These are phyloP conservation scores for Mycena haematopus DNA, from an alignment of 768 basidiomycete species.

Conservation along the genomic window DNA sequence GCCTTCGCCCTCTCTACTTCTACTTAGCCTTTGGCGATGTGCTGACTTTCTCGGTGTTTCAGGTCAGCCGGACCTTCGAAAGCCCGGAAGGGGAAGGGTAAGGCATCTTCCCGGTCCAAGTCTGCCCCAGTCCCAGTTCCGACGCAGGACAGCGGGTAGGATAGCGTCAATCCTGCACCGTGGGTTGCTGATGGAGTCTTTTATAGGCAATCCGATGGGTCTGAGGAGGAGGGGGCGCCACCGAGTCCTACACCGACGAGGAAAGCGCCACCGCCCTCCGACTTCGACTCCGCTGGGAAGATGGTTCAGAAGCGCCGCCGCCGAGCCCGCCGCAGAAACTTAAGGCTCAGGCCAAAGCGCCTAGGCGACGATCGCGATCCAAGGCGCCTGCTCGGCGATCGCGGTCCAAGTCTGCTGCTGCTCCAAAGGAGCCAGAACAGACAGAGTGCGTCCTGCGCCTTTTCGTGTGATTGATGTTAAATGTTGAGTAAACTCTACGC, in stretches of 20 bases:
- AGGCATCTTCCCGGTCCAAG: conserved; percentile 11
- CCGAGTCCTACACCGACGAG: background rate
- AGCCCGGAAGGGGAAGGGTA: conserved; percentile 13
- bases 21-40: background rate
- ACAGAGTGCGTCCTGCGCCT: too few relatives aligned
- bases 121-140: background rate
- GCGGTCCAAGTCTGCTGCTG: too few relatives aligned
- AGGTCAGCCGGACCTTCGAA: conserved; percentile 14
- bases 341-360: too few relatives aligned
- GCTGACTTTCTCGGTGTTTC: background rate
- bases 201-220: background rate
- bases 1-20: too few relatives aligned
- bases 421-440: too few relatives aligned
- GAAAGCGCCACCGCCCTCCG: background rate
- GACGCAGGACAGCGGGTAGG: conserved; percentile 16
- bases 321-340: too few relatives aligned
- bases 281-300: too few relatives aligned
- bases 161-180: background rate
- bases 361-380: too few relatives aligned
- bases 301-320: too few relatives aligned
- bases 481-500: too few relatives aligned
- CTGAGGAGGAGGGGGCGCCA: background rate
- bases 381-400: too few relatives aligned
- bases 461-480: too few relatives aligned
- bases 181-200: background rate